phyloP scores from a whole-genome alignment of 2,329 filamentous ascomycete species.

The Cladosporium sphaerospermum region DNA sequence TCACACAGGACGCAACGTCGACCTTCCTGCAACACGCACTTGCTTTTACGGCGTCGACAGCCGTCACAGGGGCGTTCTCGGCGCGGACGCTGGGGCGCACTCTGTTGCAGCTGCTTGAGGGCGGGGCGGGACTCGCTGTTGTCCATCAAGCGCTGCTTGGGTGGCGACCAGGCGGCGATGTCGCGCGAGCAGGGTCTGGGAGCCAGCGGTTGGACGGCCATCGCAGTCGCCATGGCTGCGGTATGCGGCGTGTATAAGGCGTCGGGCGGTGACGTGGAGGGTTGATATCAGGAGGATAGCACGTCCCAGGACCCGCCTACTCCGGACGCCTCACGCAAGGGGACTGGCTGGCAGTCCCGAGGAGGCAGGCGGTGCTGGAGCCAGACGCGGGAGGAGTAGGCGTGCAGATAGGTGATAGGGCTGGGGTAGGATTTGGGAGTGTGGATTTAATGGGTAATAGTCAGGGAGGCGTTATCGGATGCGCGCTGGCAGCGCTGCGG shows the following conservation, averaged over 20 bases:
- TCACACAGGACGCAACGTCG: slow-evolving; percentile 69
- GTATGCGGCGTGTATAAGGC: slow-evolving; percentile 12
- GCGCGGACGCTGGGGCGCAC: slow-evolving; percentile 20
- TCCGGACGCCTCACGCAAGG: slow-evolving; percentile 13
- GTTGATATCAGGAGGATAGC: slow-evolving; percentile 16
- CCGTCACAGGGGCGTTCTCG: slow-evolving; percentile 56
- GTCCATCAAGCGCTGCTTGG: slow-evolving; percentile 32
- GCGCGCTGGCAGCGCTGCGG: neutral
- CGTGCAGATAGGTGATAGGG: slow-evolving; percentile 8
- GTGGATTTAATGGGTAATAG: slow-evolving; percentile 15
- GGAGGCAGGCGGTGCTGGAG: neutral
- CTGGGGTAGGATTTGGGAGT: slow-evolving; percentile 7
- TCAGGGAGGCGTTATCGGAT: neutral
- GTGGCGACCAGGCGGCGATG: slow-evolving; percentile 40
- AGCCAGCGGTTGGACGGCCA: slow-evolving; percentile 43
- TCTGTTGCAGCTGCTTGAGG: slow-evolving; percentile 27
- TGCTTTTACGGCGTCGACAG: slow-evolving; percentile 66
- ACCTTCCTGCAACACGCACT: slow-evolving; percentile 73
- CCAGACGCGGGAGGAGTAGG: slow-evolving; percentile 9
- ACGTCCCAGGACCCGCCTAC: slow-evolving; percentile 9
- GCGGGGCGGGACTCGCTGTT: slow-evolving; percentile 38
- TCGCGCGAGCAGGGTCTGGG: slow-evolving; percentile 40
- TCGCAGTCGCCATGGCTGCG: slow-evolving; percentile 40
- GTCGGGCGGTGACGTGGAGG: slow-evolving; percentile 16
- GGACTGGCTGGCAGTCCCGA: slow-evolving; percentile 1